A percentile compares a stretch with the other conserved stretches of the same genome.
Evolutionary conservation across 352 stramenopile species (phyloP).

Genomic region (Chrysophaeum taylorii): DNA sequence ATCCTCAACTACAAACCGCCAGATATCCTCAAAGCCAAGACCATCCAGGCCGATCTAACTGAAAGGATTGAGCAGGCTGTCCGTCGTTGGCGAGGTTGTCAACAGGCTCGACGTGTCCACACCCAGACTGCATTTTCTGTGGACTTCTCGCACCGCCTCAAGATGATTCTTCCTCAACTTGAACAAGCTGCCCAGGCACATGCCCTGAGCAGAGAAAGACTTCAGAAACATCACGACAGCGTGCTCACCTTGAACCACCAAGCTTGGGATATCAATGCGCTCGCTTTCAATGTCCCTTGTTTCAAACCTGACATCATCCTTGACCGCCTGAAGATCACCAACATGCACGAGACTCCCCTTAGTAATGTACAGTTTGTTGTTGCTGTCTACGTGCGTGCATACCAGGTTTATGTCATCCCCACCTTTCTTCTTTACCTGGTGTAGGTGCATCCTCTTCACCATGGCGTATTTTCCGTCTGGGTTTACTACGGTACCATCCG

Average conservation of each 20-base stretch:
- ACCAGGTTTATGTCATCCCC: no score
- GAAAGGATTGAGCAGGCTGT: conserved; percentile 68
- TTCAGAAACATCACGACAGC: neutral
- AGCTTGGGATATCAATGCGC: conserved; percentile 48
- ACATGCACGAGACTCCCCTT: conserved; percentile 72
- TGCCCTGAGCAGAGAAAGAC: neutral
- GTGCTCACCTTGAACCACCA: neutral
- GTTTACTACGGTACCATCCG: conserved; percentile 72
- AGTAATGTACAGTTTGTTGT: conserved; percentile 74
- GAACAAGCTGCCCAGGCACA: conserved; percentile 25
- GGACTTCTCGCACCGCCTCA: neutral
- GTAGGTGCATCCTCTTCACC: conserved; percentile 66
- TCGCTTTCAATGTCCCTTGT: conserved; percentile 71
- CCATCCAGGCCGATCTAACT: conserved; percentile 60
- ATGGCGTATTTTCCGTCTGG: conserved; percentile 76
- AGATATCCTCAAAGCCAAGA: conserved; percentile 42
- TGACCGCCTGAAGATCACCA: conserved; percentile 64
- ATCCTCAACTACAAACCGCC: conserved; percentile 54
- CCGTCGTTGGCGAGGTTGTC: conserved; percentile 69
- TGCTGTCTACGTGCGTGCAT: conserved; percentile 63
- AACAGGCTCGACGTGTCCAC: conserved; percentile 50
- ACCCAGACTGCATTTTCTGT: conserved; percentile 12
- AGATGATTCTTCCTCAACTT: conserved; percentile 17
- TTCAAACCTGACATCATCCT: conserved; percentile 65
- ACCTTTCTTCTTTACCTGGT: no score